Evolutionary conservation across 139 green algal species (phyloP), one percentile per base, ranked within the genome.

Genomic region (Pseudopediastrum boryanum): DNA sequence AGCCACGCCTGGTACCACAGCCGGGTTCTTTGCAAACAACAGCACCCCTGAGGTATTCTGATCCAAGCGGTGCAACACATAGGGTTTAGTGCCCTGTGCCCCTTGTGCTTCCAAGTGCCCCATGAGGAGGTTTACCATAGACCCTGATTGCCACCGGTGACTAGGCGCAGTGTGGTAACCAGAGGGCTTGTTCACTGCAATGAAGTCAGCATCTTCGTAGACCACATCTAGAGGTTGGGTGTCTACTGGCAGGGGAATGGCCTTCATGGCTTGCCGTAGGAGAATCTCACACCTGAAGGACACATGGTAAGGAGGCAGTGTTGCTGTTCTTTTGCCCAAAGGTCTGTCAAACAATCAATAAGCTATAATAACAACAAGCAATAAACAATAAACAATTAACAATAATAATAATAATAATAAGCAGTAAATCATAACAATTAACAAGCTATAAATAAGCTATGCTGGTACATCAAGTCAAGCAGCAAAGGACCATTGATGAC

Each of bases 21-120:
- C 82, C 0, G 71, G 31, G 8, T 59, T 56, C 75, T 97, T 97
- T 42, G 85, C 90, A 79, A 96, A 93, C 44, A 97, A 72, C 74
- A 96, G 72, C 68, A 97, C 81, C 2, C 93, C 94, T 1, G 77
- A 89, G 6, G 94, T 97, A 84, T 94, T 81, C 90, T 94, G 92
- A 67, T 96, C 91, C 67, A 95, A 80, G 21, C 91, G 61, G 75
- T 95, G 91, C n/a, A 95, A 35, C 23, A 87, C 71, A 41, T 84
- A 77, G 21, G 69, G 71, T 59, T 72, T 77, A 48, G 50, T 29
- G 10, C 39, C 10, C 4, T n/a, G n/a, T 2, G 59, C 27, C 4
- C 2, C 10, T 4, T 41, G 13, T 33, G 71, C 48, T 25, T 4
- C 23, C 27, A 94, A 65, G 71, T 94, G 84, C 0, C 42, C 79